These are phyloP conservation scores for Syzygium grande DNA, from an alignment of 345 rosid species.

Conservation along the genomic window DNA sequence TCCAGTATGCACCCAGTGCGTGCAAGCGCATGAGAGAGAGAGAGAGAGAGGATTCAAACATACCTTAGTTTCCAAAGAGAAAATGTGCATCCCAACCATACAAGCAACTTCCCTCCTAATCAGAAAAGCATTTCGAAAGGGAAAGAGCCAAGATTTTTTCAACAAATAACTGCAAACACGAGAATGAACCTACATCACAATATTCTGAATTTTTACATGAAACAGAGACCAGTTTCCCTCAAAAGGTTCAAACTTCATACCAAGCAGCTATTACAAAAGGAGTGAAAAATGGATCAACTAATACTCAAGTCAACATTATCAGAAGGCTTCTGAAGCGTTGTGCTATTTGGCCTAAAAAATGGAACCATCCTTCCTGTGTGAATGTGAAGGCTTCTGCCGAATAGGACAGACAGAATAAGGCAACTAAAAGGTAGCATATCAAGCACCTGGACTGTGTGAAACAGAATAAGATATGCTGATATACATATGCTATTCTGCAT, in stretches of 20 bases:
- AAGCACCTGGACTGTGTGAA: not conserved
- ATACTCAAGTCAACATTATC: not conserved
- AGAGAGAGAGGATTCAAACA: not conserved
- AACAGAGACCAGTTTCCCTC: not conserved
- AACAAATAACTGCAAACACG: not conserved
- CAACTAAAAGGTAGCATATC: not conserved
- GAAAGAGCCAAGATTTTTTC: not conserved
- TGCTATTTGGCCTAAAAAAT: slow-evolving; percentile 46
- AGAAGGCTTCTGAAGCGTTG: slow-evolving; percentile 65
- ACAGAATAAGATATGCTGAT: not conserved
- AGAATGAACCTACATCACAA: not conserved
- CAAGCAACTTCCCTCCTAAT: slow-evolving; percentile 69
- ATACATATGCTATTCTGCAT: not conserved
- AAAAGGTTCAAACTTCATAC: not conserved
- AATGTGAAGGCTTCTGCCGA: slow-evolving; percentile 38
- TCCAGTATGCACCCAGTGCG: not conserved
- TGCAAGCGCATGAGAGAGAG: not conserved
- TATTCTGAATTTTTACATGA: not conserved
- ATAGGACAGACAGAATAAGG: slow-evolving; percentile 11
- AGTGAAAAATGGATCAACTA: not conserved
- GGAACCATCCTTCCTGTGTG: slow-evolving; percentile 50
- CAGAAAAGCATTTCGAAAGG: not conserved
- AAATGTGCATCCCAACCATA: slow-evolving; percentile 51
- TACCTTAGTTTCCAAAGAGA: slow-evolving; percentile 62
- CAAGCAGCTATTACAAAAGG: not conserved